Percentiles rank a stretch among this genome's conserved stretches.
These are phyloP conservation scores for Climacium dendroides DNA, from an alignment of 225 moss, liverwort and hornwort species.

Conservation along the genomic window DNA sequence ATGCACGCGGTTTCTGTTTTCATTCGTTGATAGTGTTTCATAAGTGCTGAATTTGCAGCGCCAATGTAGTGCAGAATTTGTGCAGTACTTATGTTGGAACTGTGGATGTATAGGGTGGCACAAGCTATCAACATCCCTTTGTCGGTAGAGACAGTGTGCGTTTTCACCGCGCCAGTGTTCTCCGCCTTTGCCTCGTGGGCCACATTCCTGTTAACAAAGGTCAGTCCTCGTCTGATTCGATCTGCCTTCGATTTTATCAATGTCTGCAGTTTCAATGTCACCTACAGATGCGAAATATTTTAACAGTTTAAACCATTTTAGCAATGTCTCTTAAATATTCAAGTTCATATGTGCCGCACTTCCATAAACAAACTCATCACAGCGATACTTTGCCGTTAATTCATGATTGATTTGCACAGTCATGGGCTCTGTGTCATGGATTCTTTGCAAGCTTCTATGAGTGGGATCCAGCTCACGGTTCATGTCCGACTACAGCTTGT, in stretches of 20 bases:
- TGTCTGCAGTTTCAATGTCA: background rate
- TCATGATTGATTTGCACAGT: background rate
- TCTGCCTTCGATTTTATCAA: background rate
- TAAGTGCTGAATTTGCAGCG: background rate
- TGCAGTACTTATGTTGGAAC: background rate
- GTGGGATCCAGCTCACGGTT: background rate
- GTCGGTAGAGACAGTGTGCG: constrained; percentile 97
- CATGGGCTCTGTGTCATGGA: background rate
- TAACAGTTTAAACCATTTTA: background rate
- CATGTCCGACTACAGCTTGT: background rate
- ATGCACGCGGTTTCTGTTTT: background rate
- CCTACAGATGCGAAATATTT: background rate
- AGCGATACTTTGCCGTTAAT: background rate
- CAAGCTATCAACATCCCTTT: constrained; percentile 87
- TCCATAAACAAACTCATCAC: background rate
- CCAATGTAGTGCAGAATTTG: background rate
- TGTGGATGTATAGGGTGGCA: constrained; percentile 63
- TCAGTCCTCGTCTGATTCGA: constrained; percentile 11
- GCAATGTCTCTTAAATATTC: too few relatives aligned
- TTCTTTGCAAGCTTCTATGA: background rate
- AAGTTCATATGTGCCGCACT: background rate
- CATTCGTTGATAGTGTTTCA: background rate
- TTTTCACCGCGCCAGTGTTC: constrained; percentile 93
- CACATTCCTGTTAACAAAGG: constrained; percentile 82
- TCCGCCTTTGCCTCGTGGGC: constrained; percentile 98